phyloP scores from a whole-genome alignment of 129 eudicot genomes.

The Helichrysum umbraculigerum region DNA sequence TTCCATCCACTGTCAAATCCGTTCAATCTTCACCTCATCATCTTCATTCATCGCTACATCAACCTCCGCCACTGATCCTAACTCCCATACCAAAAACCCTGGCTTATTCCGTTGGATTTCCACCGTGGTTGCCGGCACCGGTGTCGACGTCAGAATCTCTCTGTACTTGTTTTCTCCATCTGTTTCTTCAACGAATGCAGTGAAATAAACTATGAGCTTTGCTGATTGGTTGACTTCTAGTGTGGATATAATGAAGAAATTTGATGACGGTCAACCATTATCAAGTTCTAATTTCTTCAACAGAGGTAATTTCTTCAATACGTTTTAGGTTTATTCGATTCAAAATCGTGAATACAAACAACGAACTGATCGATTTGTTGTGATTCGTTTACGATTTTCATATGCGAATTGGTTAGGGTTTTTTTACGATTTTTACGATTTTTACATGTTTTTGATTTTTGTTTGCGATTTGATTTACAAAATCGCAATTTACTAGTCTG shows the following conservation, averaged over 20 bases:
- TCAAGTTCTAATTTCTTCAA: conserved; percentile 51
- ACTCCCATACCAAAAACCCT: conserved; percentile 18
- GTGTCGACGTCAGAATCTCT: conserved; percentile 35
- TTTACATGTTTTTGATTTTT: too few relatives aligned
- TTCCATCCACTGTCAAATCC: conserved; percentile 41
- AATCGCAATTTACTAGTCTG: too few relatives aligned
- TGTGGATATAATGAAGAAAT: conserved; percentile 23
- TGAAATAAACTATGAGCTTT: conserved; percentile 37
- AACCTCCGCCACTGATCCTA: conserved; percentile 15
- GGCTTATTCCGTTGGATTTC: conserved; percentile 44
- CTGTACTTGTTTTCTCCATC: conserved; percentile 40
- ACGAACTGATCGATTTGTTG: too few relatives aligned
- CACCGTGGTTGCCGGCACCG: conserved; percentile 46
- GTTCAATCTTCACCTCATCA: conserved; percentile 40
- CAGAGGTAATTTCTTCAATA: conserved; percentile 46
- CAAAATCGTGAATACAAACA: too few relatives aligned
- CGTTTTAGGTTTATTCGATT: too few relatives aligned
- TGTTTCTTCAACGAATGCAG: conserved; percentile 20
- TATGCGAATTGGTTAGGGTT: too few relatives aligned
- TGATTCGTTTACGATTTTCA: too few relatives aligned
- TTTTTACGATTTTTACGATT: too few relatives aligned
- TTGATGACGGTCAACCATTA: conserved; percentile 28
- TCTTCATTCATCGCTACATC: conserved; percentile 31
- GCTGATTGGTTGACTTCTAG: conserved; percentile 47
- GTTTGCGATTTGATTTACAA: too few relatives aligned